A percentile compares a stretch with the other conserved stretches of the same genome.
These are phyloP conservation scores for Kalmanozyma brasiliensis DNA, from an alignment of 1,284 basidiomycete species.

Conservation along the genomic window DNA sequence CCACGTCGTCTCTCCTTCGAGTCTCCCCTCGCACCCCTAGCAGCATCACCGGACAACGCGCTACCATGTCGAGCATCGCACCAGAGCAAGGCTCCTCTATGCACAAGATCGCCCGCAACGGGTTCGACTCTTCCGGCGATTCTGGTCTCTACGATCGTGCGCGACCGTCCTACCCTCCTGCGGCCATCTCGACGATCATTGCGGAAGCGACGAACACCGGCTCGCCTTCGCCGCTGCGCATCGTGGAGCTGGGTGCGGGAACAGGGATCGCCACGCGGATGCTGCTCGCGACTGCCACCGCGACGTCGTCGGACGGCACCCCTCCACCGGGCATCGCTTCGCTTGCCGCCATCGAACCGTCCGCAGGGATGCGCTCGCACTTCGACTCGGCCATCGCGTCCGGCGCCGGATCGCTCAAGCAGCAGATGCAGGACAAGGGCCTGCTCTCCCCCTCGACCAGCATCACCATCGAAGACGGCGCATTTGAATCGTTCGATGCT, in stretches of 20 bases:
- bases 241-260: slow-evolving; percentile 62
- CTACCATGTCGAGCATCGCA: slow-evolving; percentile 18
- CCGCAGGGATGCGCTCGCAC: slow-evolving; percentile 56
- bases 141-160: slow-evolving; percentile 57
- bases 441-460: slow-evolving; percentile 27
- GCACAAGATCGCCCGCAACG: slow-evolving; percentile 50
- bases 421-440: slow-evolving; percentile 36
- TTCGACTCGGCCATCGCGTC: slow-evolving; percentile 44
- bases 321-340: slow-evolving; percentile 39
- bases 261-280: slow-evolving; percentile 63
- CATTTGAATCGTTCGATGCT: slow-evolving; percentile 55
- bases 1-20: not conserved
- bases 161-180: slow-evolving; percentile 50
- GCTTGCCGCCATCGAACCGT: slow-evolving; percentile 49
- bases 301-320: slow-evolving; percentile 24
- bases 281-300: slow-evolving; percentile 45
- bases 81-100: slow-evolving; percentile 22
- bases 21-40: not conserved
- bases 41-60: not conserved
- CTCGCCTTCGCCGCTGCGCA: slow-evolving; percentile 34
- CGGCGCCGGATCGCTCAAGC: slow-evolving; percentile 16
- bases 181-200: slow-evolving; percentile 48
- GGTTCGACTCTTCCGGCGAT: slow-evolving; percentile 50
- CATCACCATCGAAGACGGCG: slow-evolving; percentile 50
- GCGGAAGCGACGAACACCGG: slow-evolving; percentile 22